Conservation (phyloP, 306 rosid genomes). For the Prunus mume region DNA sequence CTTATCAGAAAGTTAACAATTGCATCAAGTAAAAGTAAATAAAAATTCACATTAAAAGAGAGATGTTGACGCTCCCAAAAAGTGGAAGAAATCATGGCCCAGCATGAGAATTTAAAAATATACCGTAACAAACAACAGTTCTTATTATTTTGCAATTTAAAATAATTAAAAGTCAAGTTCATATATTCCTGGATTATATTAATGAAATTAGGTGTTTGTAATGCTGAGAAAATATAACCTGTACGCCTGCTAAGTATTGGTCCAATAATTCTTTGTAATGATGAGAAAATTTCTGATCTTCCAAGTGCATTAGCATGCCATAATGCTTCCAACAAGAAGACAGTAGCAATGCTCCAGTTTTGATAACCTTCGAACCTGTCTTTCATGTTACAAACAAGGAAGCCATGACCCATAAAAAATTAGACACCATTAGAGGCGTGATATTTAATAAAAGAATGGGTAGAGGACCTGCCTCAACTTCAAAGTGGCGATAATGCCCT, state of each 20-base stretch:
- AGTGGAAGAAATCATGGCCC: neutral
- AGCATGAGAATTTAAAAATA: neutral
- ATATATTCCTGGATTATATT: neutral
- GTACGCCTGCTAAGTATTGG: conserved; percentile 84
- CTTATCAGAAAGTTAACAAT: conserved; percentile 33
- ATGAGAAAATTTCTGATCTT: conserved; percentile 59
- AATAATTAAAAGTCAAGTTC: neutral
- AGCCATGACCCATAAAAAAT: conserved; percentile 26
- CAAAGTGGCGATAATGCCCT: conserved; percentile 39
- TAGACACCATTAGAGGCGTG: conserved; percentile 17
- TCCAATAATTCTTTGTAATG: conserved; percentile 67
- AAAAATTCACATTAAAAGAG: neutral
- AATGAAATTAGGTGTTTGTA: neutral
- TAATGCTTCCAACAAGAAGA: conserved; percentile 99
- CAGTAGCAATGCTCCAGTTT: conserved; percentile 66
- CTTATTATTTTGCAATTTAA: neutral
- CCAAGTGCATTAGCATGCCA: conserved; percentile 64
- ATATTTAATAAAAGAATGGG: conserved; percentile 22
- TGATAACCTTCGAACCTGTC: conserved; percentile 59
- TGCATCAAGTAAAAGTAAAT: conserved; percentile 18
- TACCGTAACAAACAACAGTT: neutral
- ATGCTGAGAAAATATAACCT: conserved; percentile 42
- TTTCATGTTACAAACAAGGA: conserved; percentile 40
- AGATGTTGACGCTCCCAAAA: neutral
- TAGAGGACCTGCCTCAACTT: conserved; percentile 80